Evolutionary conservation across 495 filamentous ascomycete species (phyloP).

Genomic region (Podospora pseudopauciseta): DNA sequence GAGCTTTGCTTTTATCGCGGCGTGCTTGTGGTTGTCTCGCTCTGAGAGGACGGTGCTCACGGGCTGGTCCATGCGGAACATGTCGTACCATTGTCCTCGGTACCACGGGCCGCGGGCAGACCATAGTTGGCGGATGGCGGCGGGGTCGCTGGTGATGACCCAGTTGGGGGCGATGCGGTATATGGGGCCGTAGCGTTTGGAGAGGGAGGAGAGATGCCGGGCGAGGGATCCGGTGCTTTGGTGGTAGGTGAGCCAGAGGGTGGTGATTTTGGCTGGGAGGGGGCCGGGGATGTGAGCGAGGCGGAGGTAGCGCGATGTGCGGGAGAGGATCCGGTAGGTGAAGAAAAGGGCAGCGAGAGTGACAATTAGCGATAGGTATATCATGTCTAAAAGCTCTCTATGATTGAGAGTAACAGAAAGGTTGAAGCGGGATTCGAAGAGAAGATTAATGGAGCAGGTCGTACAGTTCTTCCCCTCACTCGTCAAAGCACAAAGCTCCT

Average conservation of each 20-base stretch:
- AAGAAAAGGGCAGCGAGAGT: slow-evolving; percentile 5
- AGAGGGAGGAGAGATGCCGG: slow-evolving; percentile 14
- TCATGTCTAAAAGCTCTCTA: background rate
- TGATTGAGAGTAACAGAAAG: too few relatives aligned
- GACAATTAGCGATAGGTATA: background rate
- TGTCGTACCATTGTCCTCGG: slow-evolving; percentile 35
- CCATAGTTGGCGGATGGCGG: slow-evolving; percentile 37
- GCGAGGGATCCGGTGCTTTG: slow-evolving; percentile 10
- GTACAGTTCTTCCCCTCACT: background rate
- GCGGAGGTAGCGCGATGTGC: slow-evolving; percentile 1
- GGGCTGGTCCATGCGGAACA: slow-evolving; percentile 33
- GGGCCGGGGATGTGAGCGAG: slow-evolving; percentile 19
- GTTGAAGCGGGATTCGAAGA: background rate
- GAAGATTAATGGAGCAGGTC: background rate
- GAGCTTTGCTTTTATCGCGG: slow-evolving; percentile 15
- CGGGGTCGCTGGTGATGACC: slow-evolving; percentile 41
- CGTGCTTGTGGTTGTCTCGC: slow-evolving; percentile 21
- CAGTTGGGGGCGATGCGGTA: slow-evolving; percentile 33
- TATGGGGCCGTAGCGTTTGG: slow-evolving; percentile 27
- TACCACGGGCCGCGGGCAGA: slow-evolving; percentile 35
- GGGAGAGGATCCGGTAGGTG: slow-evolving; percentile 9
- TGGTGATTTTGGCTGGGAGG: slow-evolving; percentile 2
- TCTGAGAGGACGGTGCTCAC: slow-evolving; percentile 20
- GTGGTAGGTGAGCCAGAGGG: slow-evolving; percentile 16
- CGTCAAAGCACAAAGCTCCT: background rate